Base-by-base conservation (phyloP, 2,329 filamentous ascomycete genomes). In the Sclerotiophoma versabilis region DNA sequence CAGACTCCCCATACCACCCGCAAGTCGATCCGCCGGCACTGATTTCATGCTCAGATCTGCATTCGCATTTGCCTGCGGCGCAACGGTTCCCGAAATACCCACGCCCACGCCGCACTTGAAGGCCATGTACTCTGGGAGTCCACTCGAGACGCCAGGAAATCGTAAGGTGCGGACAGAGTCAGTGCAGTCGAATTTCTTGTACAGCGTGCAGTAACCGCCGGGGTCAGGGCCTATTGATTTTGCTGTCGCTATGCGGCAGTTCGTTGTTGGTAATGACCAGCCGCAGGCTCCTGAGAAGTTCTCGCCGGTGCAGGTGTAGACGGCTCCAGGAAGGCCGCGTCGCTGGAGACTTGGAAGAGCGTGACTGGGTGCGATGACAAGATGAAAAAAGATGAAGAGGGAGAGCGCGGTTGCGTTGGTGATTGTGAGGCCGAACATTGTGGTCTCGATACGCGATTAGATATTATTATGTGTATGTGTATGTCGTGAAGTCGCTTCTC, bases 261-360 rank as follows among this genome's bases (percentile, higher is more conserved):
- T 45, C 11, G 56, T 56, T 7, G 56, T 58, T 14, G 68, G 68
- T 1, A 58, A 36, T 2, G 57, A 62, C 71, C 71, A 74, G 42
- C 58, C 62, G 53, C 71, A 74, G 50, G 61, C 32, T 12, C 67
- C 69, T 11, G 54, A 42, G 43, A 73, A 74, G 33, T 73, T 65
- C 23, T 54, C 34, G 10, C 39, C 53, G 6, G 63, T 63, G 58
- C 71, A 74, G 11, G 67, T 66, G 58, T 73, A 74, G 17, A 73
- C 68, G 19, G 69, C 71, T 20, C 71, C 71, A 15, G 71, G 68
- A 19, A 74, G 70, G n/a, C 69, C 70, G 29, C 70, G 70, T 9
- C 61, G 62, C 15, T 63, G 58, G 15, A 70, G 49, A 14, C 25
- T 58, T n/a, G 53, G 60, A 14, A 43, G 54, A 12, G 59, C 60